These are phyloP conservation scores for Dothiorella sarmentorum DNA, from an alignment of 2,329 filamentous ascomycete species.

Conservation along the genomic window DNA sequence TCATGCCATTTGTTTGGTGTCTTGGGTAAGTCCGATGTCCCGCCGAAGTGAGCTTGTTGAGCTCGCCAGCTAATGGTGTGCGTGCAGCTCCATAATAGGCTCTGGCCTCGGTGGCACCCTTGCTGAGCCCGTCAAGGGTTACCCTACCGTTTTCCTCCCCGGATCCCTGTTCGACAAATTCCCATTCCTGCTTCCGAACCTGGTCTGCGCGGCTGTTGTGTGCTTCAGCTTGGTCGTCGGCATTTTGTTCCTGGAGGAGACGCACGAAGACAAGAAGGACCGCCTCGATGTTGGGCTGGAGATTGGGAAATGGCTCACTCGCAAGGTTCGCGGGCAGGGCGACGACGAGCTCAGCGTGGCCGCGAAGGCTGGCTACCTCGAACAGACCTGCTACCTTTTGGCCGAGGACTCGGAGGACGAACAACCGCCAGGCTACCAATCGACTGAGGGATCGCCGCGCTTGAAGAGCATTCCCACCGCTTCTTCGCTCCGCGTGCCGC, in stretches of 20 bases:
- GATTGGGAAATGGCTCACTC: constrained; percentile 66
- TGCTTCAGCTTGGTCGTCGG: constrained; percentile 73
- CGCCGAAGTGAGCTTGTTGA: constrained; percentile 12
- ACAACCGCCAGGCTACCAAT: constrained; percentile 65
- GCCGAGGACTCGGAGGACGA: constrained; percentile 55
- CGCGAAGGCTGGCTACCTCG: constrained; percentile 46
- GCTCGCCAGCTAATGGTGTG: constrained; percentile 24
- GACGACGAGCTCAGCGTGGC: constrained; percentile 29
- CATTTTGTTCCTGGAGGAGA: constrained; percentile 88
- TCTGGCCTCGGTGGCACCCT: constrained; percentile 88
- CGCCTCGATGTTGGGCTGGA: constrained; percentile 73
- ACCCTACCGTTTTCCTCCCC: constrained; percentile 67
- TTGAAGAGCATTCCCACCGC: constrained; percentile 37
- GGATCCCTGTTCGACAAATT: constrained; percentile 80
- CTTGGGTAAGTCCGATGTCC: constrained; percentile 60
- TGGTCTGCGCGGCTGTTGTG: constrained; percentile 82
- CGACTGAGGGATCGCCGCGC: constrained; percentile 53
- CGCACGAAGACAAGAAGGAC: constrained; percentile 77
- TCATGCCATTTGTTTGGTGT: constrained; percentile 98
- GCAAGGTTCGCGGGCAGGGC: constrained; percentile 30
- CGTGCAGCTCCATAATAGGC: constrained; percentile 76
- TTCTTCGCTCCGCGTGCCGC: constrained; percentile 7
- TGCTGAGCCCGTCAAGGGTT: constrained; percentile 79
- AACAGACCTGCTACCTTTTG: constrained; percentile 62
- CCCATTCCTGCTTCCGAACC: constrained; percentile 86